Evolutionary conservation across 352 stramenopile genomes (phyloP).

Genomic region (Phytophthora cajani): DNA sequence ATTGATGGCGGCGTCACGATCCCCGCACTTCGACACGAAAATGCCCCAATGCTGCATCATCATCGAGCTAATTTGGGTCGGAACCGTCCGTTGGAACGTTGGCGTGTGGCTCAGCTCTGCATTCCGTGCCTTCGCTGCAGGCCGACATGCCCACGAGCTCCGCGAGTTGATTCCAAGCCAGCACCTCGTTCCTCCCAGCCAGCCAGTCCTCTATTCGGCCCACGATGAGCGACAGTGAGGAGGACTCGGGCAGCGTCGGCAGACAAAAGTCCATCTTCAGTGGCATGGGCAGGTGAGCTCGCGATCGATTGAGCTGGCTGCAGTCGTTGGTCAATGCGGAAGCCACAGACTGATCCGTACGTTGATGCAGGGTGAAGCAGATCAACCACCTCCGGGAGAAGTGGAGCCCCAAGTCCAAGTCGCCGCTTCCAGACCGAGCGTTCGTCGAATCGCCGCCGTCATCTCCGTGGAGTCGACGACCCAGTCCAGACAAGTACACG

Average conservation of each 20-base stretch:
- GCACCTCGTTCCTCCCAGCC: no score
- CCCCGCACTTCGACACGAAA: neutral
- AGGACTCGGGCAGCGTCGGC: slow-evolving; percentile 34
- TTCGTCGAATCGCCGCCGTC: slow-evolving; percentile 23
- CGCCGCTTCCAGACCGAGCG: slow-evolving; percentile 17
- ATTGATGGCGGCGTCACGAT: no score
- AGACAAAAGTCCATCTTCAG: slow-evolving; percentile 60
- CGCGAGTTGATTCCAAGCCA: slow-evolving; percentile 16
- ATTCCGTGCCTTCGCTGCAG: neutral
- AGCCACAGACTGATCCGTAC: neutral
- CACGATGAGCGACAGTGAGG: slow-evolving; percentile 53
- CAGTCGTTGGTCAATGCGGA: neutral
- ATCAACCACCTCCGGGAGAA: slow-evolving; percentile 65
- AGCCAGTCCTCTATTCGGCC: neutral
- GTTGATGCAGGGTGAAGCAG: slow-evolving; percentile 46
- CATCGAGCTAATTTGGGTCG: slow-evolving; percentile 25
- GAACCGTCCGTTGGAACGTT: slow-evolving; percentile 4
- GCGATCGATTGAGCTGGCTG: neutral
- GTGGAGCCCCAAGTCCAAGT: slow-evolving; percentile 46
- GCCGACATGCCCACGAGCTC: slow-evolving; percentile 18
- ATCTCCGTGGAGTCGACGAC: slow-evolving; percentile 23
- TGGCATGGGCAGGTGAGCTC: slow-evolving; percentile 44
- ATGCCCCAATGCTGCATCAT: neutral
- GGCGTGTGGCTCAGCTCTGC: neutral
- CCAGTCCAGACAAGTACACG: slow-evolving; percentile 21